Base-by-base conservation (phyloP, 192 early-diverging fungal species). In the Funneliformis geosporum region DNA sequence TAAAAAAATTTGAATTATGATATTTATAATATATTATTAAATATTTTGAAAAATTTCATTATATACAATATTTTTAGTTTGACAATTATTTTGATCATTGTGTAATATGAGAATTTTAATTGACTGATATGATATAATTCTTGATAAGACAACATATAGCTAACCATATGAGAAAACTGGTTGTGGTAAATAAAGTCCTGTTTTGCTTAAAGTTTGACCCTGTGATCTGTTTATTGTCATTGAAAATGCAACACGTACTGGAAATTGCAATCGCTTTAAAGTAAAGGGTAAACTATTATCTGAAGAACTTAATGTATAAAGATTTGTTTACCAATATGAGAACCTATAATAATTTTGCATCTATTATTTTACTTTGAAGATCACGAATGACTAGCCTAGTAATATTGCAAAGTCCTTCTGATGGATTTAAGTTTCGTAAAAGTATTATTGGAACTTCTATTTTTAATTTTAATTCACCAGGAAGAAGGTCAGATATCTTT, bases 221-320 rank as follows among this genome's bases (percentile, higher is more conserved):
- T 81, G 78, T 2, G 78, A 8, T 44, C 81, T 84, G 18, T 80
- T 80, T 1, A 81, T 73, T 2, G 80, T 84, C 78, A 79, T 80
- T 0, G 66, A 73, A 67, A 59, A 81, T 16, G 78, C 75, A 59
- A 44, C 73, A 16, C 50, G 62, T 18, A 81, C 9, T 4, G 68
- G 80, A 27, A 84, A 80, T 43, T 84, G 77, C 0, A 5, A 8
- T 8, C 73, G 27, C 7, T 21, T 72, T 21, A 83, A 76, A 18
- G 64, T 66, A 55, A 80, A 65, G 6, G 68, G 82, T 8, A 69
- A 23, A 8, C 66, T 69, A 3, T 46, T 25, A 55, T 74, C 50
- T 42, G 60, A 75, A 67, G 62, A 66, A 12, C 46, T 69, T 8
- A 83, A 14, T 12, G 73, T 68, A 28, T 76, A 65, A 10, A 47